Percentiles rank a stretch among this genome's conserved stretches.
phyloP scores from a whole-genome alignment of 345 rosid species.

The Populus pruinosa region DNA sequence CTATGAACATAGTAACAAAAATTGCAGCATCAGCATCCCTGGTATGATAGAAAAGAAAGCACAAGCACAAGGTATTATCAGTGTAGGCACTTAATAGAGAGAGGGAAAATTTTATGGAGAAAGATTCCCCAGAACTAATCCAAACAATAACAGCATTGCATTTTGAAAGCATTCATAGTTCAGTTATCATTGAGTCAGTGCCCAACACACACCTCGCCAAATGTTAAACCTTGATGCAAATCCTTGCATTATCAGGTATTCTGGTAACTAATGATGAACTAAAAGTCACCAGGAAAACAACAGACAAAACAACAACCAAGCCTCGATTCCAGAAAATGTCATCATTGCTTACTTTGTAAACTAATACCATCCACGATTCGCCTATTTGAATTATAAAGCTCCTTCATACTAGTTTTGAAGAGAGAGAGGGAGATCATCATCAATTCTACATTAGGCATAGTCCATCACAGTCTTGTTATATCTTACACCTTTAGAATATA shows the following conservation, averaged over 20 bases:
- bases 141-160: neutral
- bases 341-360: neutral
- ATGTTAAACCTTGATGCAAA: neutral
- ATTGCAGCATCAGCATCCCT: neutral
- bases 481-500: neutral
- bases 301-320: neutral
- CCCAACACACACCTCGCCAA: neutral
- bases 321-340: neutral
- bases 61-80: neutral
- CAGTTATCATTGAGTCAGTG: neutral
- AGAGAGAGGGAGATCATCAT: neutral
- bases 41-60: neutral
- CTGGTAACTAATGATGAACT: neutral
- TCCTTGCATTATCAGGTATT: neutral
- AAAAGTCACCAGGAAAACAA: neutral
- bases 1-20: neutral
- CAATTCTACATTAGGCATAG: neutral
- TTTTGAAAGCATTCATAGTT: neutral
- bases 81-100: neutral
- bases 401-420: neutral
- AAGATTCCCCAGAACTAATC: neutral
- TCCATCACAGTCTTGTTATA: neutral
- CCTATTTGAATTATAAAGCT: neutral
- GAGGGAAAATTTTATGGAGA: neutral
- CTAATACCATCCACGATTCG: too few species aligned